Evolutionary conservation across 2,329 filamentous ascomycete genomes (phyloP), one percentile per base, ranked within the genome.

Genomic region (Alternaria longipes): DNA sequence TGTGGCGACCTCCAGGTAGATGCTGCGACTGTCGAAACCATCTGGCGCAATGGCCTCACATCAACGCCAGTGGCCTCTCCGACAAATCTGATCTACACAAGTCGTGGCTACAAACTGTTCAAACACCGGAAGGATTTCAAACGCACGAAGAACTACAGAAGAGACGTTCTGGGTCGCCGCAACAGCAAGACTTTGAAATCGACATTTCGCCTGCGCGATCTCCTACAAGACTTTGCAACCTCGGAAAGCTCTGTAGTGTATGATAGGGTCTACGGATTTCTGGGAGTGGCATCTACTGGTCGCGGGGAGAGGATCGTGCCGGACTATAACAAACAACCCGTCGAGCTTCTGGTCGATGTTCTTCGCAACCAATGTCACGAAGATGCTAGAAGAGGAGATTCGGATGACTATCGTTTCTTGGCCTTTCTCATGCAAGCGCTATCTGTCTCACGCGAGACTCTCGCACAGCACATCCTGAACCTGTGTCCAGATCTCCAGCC

Each of bases 191-290:
- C 53, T 2, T 11, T 59, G 0, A 56, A 50, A 18, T 45, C 63
- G 1, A 67, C 54, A 2, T 64, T 67, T 52, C 60, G 58, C 7
- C 42, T 66, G 36, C 59, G 62, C 24, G 63, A 67, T 26, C 56
- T 67, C 36, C 36, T 67, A 1, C 54, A 66, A 22, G 60, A 58
- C 1, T 67, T 67, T 47, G 49, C 58, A 1, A 50, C 54, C 0
- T 64, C 63, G 4, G 41, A 66, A 24, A 67, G 65, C 18, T 59
- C 42, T 8, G 63, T 62, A 5, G 44, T 51, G 8, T 62, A 62
- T 12, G 65, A 67, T 8, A 63, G 56, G 9, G 38, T 67, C 3
- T 67, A 66, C 16, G 65, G 65, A 0, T 66, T 67, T 11, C 52
- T 67, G 0, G 65, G 63, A 1, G 60, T 67, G 8, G 65, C 65